These are phyloP conservation scores for Bretziella fagacearum DNA, from an alignment of 2,329 filamentous ascomycete genomes.

Conservation along the genomic window DNA sequence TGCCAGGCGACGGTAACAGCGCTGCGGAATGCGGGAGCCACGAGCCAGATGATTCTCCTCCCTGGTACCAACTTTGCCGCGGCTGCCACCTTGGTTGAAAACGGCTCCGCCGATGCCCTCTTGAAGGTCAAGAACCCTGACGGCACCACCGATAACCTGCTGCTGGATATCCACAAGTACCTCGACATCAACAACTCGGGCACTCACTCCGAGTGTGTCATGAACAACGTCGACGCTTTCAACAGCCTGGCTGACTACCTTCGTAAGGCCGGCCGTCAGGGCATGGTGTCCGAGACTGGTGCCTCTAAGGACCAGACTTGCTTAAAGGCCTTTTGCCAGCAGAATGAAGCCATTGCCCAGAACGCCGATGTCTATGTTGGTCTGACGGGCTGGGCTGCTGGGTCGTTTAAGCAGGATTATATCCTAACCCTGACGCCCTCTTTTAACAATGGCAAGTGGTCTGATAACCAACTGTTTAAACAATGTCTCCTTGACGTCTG, in stretches of 20 bases:
- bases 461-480: constrained; percentile 17
- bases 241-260: constrained; percentile 30
- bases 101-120: constrained; percentile 34
- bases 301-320: constrained; percentile 25
- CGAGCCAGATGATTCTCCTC: constrained; percentile 43
- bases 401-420: constrained; percentile 27
- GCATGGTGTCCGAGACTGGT: constrained; percentile 33
- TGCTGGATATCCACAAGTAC: constrained; percentile 45
- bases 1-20: constrained; percentile 47
- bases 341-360: constrained; percentile 29
- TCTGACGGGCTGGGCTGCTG: constrained; percentile 30
- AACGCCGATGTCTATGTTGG: constrained; percentile 32
- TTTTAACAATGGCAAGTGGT: constrained; percentile 18
- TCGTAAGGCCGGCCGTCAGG: constrained; percentile 26
- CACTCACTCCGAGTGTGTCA: constrained; percentile 33
- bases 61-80: constrained; percentile 44
- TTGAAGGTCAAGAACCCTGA: constrained; percentile 40
- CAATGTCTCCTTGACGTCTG: constrained; percentile 18
- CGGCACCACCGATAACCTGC: constrained; percentile 36
- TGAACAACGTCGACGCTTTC: constrained; percentile 35
- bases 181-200: constrained; percentile 41
- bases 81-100: constrained; percentile 31
- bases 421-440: constrained; percentile 28
- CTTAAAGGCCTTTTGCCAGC: constrained; percentile 28
- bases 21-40: constrained; percentile 48